Base-by-base conservation (phyloP, 2,329 filamentous ascomycete genomes). In the Hypoxylon sp. region DNA sequence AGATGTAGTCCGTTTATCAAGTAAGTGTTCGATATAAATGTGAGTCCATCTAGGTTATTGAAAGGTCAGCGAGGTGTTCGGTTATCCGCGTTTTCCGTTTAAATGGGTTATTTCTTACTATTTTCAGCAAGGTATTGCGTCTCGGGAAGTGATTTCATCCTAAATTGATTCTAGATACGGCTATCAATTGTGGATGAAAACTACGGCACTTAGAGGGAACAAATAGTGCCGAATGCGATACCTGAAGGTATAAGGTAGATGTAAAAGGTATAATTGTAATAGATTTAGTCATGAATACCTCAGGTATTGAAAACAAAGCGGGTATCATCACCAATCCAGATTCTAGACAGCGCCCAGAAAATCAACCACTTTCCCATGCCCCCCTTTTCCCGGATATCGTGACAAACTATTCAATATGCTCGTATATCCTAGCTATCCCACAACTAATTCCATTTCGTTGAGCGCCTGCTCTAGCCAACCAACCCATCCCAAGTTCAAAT, bases 291-390 rank as follows among this genome's bases (percentile, higher is more conserved):
- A 3, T n/a, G 32, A 37, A 37, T n/a, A n/a, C n/a, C n/a, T n/a
- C n/a, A 26, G 24, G 24, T 37, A 37, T n/a, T 3, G 32, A 37
- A 6, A 37, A 37, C 44, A 13, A 58, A 51, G n/a, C 22, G 62
- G 62, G 57, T 64, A 58, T 64, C 62, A 57, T 64, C 43, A 50
- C 49, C 44, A 47, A 60, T 53, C 56, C 34, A 46, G 13, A 53
- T 26, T 49, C 34, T 49, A 15, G n/a, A 37, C 6, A 15, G 10
- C 32, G 43, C 53, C 53, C 28, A 34, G 19, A 22, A 55, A 20
- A 34, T 43, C n/a, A 49, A 8, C 49, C 41, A 7, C n/a, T 10
- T 28, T 52, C 30, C 47, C 32, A 19, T 46, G 13, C 55, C 17
- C 20, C 30, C 41, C 39, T 6, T 46, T 24, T 19, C 49, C 20